Evolutionary conservation across 129 eudicot species (phyloP).

Genomic region (Flaveria trinervia): DNA sequence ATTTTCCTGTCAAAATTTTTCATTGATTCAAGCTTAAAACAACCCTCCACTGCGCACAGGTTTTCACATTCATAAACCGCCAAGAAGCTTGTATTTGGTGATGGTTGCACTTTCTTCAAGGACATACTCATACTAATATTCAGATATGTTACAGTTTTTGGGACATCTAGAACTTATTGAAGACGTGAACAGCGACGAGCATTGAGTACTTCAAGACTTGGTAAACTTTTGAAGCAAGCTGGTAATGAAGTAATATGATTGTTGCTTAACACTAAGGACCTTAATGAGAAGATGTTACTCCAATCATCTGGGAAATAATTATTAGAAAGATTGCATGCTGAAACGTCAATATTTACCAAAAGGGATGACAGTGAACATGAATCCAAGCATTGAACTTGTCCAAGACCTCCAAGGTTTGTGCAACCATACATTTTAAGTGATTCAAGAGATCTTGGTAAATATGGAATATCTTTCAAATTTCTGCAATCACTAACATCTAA

Average conservation of each 20-base stretch:
- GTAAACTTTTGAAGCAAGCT: slow-evolving; percentile 9
- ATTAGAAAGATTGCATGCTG: slow-evolving; percentile 12
- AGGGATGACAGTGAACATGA: background rate
- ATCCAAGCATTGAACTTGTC: slow-evolving; percentile 9
- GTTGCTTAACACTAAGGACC: background rate
- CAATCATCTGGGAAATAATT: slow-evolving; percentile 24
- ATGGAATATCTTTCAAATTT: slow-evolving; percentile 4
- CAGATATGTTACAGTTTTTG: background rate
- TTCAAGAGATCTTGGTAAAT: slow-evolving; percentile 3
- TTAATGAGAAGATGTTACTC: background rate
- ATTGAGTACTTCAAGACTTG: background rate
- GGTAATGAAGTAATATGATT: slow-evolving; percentile 17
- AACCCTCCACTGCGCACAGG: slow-evolving; percentile 11
- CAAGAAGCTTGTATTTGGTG: background rate
- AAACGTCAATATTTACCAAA: slow-evolving; percentile 7
- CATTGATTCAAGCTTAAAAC: slow-evolving; percentile 15
- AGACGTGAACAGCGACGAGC: background rate
- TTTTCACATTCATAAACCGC: background rate
- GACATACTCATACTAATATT: background rate
- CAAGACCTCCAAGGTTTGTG: slow-evolving; percentile 17
- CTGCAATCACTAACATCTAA: slow-evolving; percentile 12
- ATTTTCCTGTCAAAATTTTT: background rate
- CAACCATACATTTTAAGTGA: slow-evolving; percentile 12
- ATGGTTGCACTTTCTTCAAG: slow-evolving; percentile 13
- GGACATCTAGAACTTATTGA: slow-evolving; percentile 14